Conservation (phyloP, 164 flowering plant genomes). For the Buxus sempervirens region DNA sequence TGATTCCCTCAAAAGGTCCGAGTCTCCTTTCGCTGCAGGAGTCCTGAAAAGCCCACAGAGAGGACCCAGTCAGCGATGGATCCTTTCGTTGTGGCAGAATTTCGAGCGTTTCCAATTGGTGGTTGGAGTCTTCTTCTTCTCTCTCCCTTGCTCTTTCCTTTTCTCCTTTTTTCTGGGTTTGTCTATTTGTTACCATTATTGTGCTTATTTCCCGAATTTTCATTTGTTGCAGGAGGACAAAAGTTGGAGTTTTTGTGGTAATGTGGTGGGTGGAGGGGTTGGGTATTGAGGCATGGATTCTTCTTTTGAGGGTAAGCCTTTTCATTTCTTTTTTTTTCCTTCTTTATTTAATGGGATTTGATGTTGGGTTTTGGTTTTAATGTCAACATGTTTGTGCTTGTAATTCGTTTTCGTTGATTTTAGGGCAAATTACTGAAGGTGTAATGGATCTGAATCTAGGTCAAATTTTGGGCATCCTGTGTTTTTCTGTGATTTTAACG, state of each 20-base stretch:
- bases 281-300: constrained; percentile 32
- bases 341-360: background rate
- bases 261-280: constrained; percentile 27
- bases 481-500: background rate
- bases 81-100: background rate
- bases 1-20: background rate
- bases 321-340: background rate
- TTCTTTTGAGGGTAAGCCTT: constrained; percentile 36
- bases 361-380: background rate
- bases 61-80: background rate
- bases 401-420: background rate
- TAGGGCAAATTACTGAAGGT: constrained; percentile 3
- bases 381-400: constrained; percentile 1
- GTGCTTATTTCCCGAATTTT: constrained; percentile 10
- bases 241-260: constrained; percentile 29
- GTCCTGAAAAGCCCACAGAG: background rate
- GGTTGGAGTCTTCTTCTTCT: background rate
- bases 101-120: background rate
- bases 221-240: constrained; percentile 27
- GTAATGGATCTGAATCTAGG: constrained; percentile 21
- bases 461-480: constrained; percentile 8
- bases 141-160: too few relatives aligned
- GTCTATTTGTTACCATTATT: background rate
- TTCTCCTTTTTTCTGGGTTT: background rate
- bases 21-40: background rate